Percentiles rank a stretch among this genome's conserved stretches.
phyloP scores from a whole-genome alignment of 768 basidiomycete genomes.

The Trametes punicea region DNA sequence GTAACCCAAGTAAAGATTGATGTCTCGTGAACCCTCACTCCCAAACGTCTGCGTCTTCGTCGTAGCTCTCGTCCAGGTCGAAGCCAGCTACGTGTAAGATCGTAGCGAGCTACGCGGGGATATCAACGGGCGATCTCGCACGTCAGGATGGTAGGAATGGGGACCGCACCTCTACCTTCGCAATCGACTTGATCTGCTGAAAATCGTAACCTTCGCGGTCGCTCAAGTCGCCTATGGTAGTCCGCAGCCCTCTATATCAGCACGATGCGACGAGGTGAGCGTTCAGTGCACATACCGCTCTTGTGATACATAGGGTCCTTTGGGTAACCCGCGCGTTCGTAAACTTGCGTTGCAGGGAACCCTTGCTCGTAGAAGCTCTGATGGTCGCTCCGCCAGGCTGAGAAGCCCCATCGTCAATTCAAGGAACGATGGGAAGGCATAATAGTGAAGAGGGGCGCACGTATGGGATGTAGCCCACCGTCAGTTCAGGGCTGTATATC shows the following conservation, averaged over 20 bases:
- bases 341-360: slow-evolving; percentile 82
- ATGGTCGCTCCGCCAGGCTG: slow-evolving; percentile 87
- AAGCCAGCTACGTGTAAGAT: slow-evolving; percentile 68
- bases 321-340: slow-evolving; percentile 82
- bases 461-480: slow-evolving; percentile 61
- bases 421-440: not conserved
- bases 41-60: not conserved
- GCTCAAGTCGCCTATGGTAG: slow-evolving; percentile 62
- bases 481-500: slow-evolving; percentile 78
- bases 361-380: slow-evolving; percentile 81
- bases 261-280: not conserved
- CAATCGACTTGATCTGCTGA: slow-evolving; percentile 75
- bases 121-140: too few relatives aligned
- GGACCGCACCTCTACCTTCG: slow-evolving; percentile 91
- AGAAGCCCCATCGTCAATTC: not conserved
- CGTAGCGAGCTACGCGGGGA: slow-evolving; percentile 53
- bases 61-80: slow-evolving; percentile 30
- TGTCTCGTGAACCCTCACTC: not conserved
- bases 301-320: slow-evolving; percentile 89
- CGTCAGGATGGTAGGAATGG: too few relatives aligned
- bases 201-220: slow-evolving; percentile 80
- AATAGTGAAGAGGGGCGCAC: slow-evolving; percentile 20
- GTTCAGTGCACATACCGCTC: slow-evolving; percentile 44
- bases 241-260: not conserved
- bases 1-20: not conserved